These are phyloP conservation scores for Tirmania nivea DNA, from an alignment of 495 filamentous ascomycete species.

Conservation along the genomic window DNA sequence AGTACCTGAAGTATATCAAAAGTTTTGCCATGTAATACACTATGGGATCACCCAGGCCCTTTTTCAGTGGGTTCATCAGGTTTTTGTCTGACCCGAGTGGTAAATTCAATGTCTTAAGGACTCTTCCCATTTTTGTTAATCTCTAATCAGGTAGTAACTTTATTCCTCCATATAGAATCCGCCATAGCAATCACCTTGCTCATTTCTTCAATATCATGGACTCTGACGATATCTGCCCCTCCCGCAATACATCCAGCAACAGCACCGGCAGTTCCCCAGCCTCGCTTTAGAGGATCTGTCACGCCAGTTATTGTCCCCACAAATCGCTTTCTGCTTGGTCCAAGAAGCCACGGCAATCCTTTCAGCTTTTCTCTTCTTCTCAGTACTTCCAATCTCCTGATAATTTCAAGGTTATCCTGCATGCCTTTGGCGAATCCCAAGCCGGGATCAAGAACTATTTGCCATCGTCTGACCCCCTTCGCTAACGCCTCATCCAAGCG, in stretches of 20 bases:
- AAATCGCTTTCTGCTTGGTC: slow-evolving; percentile 76
- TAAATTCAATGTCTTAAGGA: no score
- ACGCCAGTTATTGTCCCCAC: slow-evolving; percentile 68
- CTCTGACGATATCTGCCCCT: slow-evolving; percentile 86
- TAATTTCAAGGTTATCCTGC: slow-evolving; percentile 57
- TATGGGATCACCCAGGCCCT: no score
- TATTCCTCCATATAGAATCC: slow-evolving; percentile 59
- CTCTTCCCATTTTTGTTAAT: no score
- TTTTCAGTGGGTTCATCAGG: no score
- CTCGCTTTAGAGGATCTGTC: slow-evolving; percentile 28
- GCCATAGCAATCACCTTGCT: slow-evolving; percentile 65
- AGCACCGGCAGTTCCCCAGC: slow-evolving; percentile 75
- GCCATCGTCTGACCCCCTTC: slow-evolving; percentile 73
- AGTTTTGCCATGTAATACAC: no score
- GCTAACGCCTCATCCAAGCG: slow-evolving; percentile 57
- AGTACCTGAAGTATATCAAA: no score
- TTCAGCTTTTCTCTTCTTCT: slow-evolving; percentile 39
- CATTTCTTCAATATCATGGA: slow-evolving; percentile 91
- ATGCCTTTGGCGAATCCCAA: slow-evolving; percentile 79
- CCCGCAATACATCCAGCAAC: slow-evolving; percentile 70
- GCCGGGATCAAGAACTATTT: slow-evolving; percentile 84
- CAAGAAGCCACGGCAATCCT: slow-evolving; percentile 72
- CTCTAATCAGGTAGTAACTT: no score
- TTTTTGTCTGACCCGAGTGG: no score
- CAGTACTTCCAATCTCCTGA: slow-evolving; percentile 43